These are phyloP conservation scores for Fusarium longipes DNA, from an alignment of 2,329 filamentous ascomycete genomes.

Conservation along the genomic window DNA sequence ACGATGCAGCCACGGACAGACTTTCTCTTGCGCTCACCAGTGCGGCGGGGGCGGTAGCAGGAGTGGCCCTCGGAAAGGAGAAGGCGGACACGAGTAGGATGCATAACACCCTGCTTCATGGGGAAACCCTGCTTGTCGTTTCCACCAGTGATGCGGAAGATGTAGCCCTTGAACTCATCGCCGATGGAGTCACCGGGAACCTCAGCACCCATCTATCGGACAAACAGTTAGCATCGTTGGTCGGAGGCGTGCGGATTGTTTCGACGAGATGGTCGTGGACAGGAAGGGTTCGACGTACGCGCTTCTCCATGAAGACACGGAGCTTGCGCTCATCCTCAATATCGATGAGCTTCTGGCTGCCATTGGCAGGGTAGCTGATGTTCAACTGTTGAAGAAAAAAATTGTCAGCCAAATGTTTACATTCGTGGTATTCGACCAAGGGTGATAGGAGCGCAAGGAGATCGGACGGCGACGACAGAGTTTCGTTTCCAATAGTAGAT, in stretches of 20 bases:
- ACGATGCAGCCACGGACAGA: slow-evolving; percentile 99
- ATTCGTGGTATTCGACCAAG: slow-evolving; percentile 11
- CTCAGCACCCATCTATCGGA: slow-evolving; percentile 82
- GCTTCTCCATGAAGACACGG: slow-evolving; percentile 98
- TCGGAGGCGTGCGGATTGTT: slow-evolving; percentile 5
- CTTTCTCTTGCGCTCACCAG: slow-evolving; percentile 99
- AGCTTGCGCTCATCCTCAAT: slow-evolving; percentile 99
- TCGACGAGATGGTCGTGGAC: slow-evolving; percentile 28
- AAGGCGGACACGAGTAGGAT: slow-evolving; percentile 97
- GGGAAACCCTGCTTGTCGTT: slow-evolving; percentile 99
- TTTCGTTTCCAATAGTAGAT: not conserved
- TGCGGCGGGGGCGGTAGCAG: slow-evolving; percentile 98
- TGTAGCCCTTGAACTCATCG: slow-evolving; percentile 99
- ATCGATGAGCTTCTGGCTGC: slow-evolving; percentile 99
- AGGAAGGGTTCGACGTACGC: slow-evolving; percentile 67
- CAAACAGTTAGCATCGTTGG: slow-evolving; percentile 49
- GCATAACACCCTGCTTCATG: slow-evolving; percentile 99
- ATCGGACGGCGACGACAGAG: not conserved
- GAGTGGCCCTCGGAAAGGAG: slow-evolving; percentile 97
- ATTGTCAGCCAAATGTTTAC: slow-evolving; percentile 49
- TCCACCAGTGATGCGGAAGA: slow-evolving; percentile 99
- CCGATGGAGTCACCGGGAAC: slow-evolving; percentile 94
- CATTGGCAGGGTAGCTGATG: slow-evolving; percentile 94
- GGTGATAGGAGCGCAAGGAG: not conserved
- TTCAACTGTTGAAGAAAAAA: slow-evolving; percentile 62